phyloP scores from a whole-genome alignment of 768 basidiomycete species.

The Rhodotorula paludigena region DNA sequence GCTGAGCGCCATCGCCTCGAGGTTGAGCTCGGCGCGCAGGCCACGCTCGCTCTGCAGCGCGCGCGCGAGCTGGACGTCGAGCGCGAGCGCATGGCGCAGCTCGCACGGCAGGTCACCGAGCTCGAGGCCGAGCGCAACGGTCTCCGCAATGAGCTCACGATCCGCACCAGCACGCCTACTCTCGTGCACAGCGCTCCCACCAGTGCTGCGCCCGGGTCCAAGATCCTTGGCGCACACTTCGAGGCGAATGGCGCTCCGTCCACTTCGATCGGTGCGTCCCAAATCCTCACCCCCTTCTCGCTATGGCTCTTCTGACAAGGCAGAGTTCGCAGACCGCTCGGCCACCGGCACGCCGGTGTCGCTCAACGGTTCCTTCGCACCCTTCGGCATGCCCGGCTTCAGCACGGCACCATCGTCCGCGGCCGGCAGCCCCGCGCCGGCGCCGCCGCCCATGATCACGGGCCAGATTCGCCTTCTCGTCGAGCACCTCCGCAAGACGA shows the following conservation, averaged over 20 bases:
- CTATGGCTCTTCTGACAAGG: neutral
- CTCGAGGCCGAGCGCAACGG: neutral
- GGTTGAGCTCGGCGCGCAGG: slow-evolving; percentile 5
- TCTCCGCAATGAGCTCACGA: neutral
- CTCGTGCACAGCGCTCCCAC: neutral
- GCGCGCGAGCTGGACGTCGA: neutral
- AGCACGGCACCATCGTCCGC: neutral
- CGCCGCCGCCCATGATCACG: neutral
- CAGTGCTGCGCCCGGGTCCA: too few relatives aligned
- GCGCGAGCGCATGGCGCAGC: neutral
- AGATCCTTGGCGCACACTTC: neutral
- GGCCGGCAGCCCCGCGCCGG: neutral
- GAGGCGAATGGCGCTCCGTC: neutral
- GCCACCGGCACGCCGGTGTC: neutral
- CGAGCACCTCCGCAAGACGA: slow-evolving; percentile 7
- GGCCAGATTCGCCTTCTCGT: neutral
- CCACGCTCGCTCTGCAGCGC: neutral
- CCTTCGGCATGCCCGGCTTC: neutral
- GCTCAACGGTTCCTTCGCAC: neutral
- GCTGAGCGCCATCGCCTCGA: slow-evolving; percentile 1
- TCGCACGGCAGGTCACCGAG: neutral
- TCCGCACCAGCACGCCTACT: neutral
- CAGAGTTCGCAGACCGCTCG: neutral
- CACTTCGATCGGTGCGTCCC: neutral
- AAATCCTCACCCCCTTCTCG: neutral